Base-by-base conservation (phyloP, 2,329 filamentous ascomycete species). In the Trichoderma sp. region DNA sequence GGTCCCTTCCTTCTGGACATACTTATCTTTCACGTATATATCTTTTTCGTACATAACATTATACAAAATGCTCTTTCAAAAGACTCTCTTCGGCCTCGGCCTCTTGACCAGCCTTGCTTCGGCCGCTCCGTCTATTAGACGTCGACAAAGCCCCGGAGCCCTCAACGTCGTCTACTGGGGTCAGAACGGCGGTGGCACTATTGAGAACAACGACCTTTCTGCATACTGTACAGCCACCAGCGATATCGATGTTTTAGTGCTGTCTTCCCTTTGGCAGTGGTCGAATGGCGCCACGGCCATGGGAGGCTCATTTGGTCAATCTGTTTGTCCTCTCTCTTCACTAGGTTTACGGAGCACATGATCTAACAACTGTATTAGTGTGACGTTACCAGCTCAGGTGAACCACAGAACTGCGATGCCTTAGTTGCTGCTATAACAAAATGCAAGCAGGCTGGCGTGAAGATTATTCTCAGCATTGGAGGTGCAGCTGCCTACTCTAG, bases 221-320 rank as follows among this genome's bases (percentile, higher is more conserved):
- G 69, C 75, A 4, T 83, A 83, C 74, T 83, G 81, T 70, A 78
- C 73, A 11, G 70, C 76, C 0, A 74, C 75, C 11, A 71, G 80
- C 0, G 80, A 79, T 13, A 79, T 83, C 57, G 79, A 83, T 69
- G 77, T 83, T 31, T 74, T 83, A 16, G 81, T 82, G 0, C 74
- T 83, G 1, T 75, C 81, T 11, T 83, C 83, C 71, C 70, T 83
- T 8, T 82, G 80, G 70, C 60, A 76, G 24, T 83, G 74, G 63
- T 79, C 79, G 16, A 76, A 74, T 60, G 79, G 77, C 8, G 74
- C 75, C n/a, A 73, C 72, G 5, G 80, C 81, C 24, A 76, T 81
- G 11, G 78, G 78, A 14, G 81, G 81, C n/a, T 78, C 77, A 1
- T 78, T 83, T 57, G 80, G 81, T 24, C 76, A 80, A 68, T 78